Evolutionary conservation across 495 filamentous ascomycete species (phyloP).

Genomic region (Thozetella sp.): DNA sequence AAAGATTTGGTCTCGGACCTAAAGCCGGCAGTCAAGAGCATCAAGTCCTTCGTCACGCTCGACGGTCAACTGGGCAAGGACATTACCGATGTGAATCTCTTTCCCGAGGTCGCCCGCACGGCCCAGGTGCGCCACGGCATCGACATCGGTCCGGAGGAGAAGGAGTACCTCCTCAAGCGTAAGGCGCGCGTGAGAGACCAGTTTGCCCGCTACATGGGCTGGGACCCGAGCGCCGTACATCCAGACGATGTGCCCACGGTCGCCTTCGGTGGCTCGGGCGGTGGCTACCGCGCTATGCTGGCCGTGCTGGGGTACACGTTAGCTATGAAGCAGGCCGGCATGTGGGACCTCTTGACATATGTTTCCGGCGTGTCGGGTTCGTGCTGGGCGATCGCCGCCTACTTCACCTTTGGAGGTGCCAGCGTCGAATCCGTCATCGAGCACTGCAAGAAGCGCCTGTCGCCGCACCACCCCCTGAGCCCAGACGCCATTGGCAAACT

Average conservation of each 20-base stretch:
- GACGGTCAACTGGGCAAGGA: conserved; percentile 11
- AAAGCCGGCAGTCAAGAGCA: neutral
- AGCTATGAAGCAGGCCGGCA: conserved; percentile 23
- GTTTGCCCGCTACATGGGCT: conserved; percentile 24
- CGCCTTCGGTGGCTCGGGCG: conserved; percentile 26
- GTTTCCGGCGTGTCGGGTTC: conserved; percentile 26
- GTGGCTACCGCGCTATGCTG: conserved; percentile 28
- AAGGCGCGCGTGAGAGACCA: conserved; percentile 18
- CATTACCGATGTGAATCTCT: conserved; percentile 14
- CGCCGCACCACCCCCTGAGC: conserved; percentile 19
- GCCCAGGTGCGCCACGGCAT: conserved; percentile 21
- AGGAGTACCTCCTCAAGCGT: conserved; percentile 11
- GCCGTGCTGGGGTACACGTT: conserved; percentile 21
- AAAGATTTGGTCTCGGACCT: neutral
- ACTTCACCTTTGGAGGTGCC: conserved; percentile 12
- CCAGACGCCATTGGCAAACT: conserved; percentile 19
- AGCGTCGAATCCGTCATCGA: conserved; percentile 10
- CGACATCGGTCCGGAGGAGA: conserved; percentile 20
- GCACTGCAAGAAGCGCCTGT: conserved; percentile 15
- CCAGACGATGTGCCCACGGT: conserved; percentile 24
- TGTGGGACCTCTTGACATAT: conserved; percentile 29
- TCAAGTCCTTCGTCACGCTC: conserved; percentile 8
- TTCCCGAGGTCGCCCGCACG: conserved; percentile 20
- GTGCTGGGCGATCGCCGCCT: conserved; percentile 25
- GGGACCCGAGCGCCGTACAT: conserved; percentile 20